These are phyloP conservation scores for Acanthochlamys bracteata DNA, from an alignment of 106 monocot species.

Conservation along the genomic window DNA sequence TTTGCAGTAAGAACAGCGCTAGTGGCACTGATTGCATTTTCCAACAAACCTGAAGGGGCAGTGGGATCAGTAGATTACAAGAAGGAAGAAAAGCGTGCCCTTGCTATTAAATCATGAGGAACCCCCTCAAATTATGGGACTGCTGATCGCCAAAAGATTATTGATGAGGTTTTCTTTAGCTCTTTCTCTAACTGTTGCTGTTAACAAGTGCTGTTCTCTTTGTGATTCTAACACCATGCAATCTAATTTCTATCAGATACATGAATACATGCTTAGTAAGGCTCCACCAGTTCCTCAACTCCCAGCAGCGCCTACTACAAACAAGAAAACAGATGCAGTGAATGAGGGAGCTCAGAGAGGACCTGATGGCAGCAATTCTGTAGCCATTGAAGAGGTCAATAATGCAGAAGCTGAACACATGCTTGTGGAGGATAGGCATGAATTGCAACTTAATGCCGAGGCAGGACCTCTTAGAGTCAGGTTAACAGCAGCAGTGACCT, in stretches of 20 bases:
- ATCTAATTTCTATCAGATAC: constrained; percentile 40
- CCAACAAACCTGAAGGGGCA: constrained; percentile 92
- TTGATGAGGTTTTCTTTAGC: constrained; percentile 42
- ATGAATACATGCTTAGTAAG: constrained; percentile 75
- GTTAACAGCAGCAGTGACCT: constrained; percentile 36
- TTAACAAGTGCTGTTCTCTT: background rate
- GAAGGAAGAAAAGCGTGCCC: constrained; percentile 68
- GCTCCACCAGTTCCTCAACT: constrained; percentile 56
- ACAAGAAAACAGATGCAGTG: background rate
- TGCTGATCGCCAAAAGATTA: constrained; percentile 75
- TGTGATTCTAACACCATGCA: background rate
- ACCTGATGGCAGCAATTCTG: constrained; percentile 2
- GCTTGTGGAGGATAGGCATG: constrained; percentile 2
- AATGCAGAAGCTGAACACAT: constrained; percentile 22
- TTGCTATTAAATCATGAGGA: constrained; percentile 90
- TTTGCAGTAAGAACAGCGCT: constrained; percentile 77
- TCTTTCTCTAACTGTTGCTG: background rate
- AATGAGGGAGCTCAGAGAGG: constrained; percentile 11
- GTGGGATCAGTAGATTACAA: constrained; percentile 92
- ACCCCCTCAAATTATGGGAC: constrained; percentile 52
- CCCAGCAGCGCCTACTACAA: constrained; percentile 1
- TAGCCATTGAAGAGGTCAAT: constrained; percentile 4
- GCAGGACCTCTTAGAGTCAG: constrained; percentile 41
- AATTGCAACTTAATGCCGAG: constrained; percentile 40
- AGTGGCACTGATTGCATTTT: constrained; percentile 90